Base-by-base conservation (phyloP, 2,329 filamentous ascomycete genomes). In the Aureobasidium sp. region DNA sequence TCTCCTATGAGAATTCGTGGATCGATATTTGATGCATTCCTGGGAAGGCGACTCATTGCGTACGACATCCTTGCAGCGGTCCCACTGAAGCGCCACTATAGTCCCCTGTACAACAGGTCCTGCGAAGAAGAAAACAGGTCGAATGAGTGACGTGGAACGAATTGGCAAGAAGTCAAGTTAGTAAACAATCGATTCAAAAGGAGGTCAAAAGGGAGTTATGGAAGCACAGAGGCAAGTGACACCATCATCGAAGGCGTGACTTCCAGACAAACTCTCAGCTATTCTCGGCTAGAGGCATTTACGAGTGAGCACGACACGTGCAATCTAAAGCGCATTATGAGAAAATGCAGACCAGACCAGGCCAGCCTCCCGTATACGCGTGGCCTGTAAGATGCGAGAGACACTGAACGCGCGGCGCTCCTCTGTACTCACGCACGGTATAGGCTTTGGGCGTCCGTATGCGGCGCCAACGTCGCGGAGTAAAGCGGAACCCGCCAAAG, bases 391-490 rank as follows among this genome's bases (percentile, higher is more conserved):
- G 10, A 32, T 52, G 48, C 30, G 16, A n/a, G 11, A 15, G 16
- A 36, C 21, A 21, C 48, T n/a, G 32, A 21, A 34, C 48, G 48
- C 48, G 48, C 32, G 48, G 48, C 48, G 48, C 21, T 16, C n/a
- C 3, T 27, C 21, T 37, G 48, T 52, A 21, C 11, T 11, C 13
- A 27, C n/a, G 32, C 11, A 37, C n/a, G 30, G 30, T 52, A 37
- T 52, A 52, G 48, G 34, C 48, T 52, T 52, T 52, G 48, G 48
- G 48, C 48, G 48, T 37, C 21, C 48, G 48, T 52, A 52, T 37
- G 13, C 48, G 10, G 48, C 48, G 48, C 48, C 48, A 52, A 52
- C 48, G 48, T 52, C 48, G 48, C 45, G 16, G 45, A 48, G 29
- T 29, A 16, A 7, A 34, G 27, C 45, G 45, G 29, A 30, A n/a